These are phyloP conservation scores for Vinca minor DNA, from an alignment of 257 asterid genomes.

Conservation along the genomic window DNA sequence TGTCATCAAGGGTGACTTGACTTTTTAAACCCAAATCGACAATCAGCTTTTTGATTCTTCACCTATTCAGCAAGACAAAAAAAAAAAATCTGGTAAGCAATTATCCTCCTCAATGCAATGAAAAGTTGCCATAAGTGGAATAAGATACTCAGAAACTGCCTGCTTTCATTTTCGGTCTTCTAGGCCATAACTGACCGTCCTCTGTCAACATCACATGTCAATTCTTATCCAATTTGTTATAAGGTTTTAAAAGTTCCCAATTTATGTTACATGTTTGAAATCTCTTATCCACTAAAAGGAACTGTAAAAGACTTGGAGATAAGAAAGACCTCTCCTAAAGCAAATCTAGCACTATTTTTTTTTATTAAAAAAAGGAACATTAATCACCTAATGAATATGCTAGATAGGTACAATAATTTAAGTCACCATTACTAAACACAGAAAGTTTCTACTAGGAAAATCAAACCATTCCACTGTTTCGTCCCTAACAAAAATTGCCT, in stretches of 20 bases:
- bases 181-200: neutral
- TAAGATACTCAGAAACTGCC: neutral
- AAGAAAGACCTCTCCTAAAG: no score
- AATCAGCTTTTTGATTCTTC: slow-evolving; percentile 53
- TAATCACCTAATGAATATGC: neutral
- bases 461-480: no score
- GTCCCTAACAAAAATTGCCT: no score
- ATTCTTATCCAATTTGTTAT: neutral
- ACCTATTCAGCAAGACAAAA: slow-evolving; percentile 35
- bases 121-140: neutral
- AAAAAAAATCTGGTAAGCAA: neutral
- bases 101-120: neutral
- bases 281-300: neutral
- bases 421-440: no score
- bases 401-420: no score
- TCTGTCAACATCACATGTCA: neutral
- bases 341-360: no score
- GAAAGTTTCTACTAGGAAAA: no score
- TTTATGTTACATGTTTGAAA: neutral
- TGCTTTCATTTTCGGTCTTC: neutral
- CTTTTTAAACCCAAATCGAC: slow-evolving; percentile 55
- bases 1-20: slow-evolving; percentile 50
- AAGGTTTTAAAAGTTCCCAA: neutral
- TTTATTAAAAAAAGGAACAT: neutral
- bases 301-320: neutral